Conservation (phyloP, 2,329 filamentous ascomycete species). For the Aspergillus carbonarius region DNA sequence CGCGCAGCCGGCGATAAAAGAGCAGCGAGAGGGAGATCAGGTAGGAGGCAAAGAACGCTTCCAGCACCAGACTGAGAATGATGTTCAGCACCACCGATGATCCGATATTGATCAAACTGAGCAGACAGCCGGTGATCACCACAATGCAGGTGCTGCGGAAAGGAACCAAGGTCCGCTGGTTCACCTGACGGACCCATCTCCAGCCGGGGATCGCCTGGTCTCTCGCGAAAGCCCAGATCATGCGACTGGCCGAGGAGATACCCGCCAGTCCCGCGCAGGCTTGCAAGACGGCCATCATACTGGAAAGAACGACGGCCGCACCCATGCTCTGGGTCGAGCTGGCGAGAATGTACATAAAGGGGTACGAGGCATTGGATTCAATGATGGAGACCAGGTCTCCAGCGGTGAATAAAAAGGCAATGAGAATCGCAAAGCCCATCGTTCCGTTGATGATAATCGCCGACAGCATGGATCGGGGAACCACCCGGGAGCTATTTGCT, state of each 20-base stretch:
- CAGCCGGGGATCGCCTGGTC: conserved; percentile 37
- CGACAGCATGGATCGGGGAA: conserved; percentile 39
- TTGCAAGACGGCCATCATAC: conserved; percentile 32
- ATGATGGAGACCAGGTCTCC: conserved; percentile 36
- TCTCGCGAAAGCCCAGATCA: conserved; percentile 39
- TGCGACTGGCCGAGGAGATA: conserved; percentile 34
- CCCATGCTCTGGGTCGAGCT: conserved; percentile 40
- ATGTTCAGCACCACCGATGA: conserved; percentile 51
- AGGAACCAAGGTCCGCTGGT: conserved; percentile 9
- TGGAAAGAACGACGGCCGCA: conserved; percentile 28
- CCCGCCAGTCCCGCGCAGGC: conserved; percentile 32
- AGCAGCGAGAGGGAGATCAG: conserved; percentile 47
- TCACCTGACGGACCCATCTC: conserved; percentile 8
- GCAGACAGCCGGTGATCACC: conserved; percentile 29
- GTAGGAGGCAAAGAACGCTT: conserved; percentile 50
- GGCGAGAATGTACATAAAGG: conserved; percentile 44
- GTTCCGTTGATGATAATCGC: conserved; percentile 36
- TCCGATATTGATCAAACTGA: conserved; percentile 54
- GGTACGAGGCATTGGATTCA: conserved; percentile 33
- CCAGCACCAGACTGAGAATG: conserved; percentile 49
- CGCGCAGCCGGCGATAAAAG: conserved; percentile 41
- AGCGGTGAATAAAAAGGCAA: conserved; percentile 32
- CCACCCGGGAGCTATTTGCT: conserved; percentile 34
- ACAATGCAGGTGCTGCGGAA: conserved; percentile 29
- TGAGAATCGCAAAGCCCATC: conserved; percentile 38